Percentiles rank a stretch among this genome's conserved stretches.
Evolutionary conservation across 495 filamentous ascomycete genomes (phyloP).

Genomic region (Xylaria acuta): DNA sequence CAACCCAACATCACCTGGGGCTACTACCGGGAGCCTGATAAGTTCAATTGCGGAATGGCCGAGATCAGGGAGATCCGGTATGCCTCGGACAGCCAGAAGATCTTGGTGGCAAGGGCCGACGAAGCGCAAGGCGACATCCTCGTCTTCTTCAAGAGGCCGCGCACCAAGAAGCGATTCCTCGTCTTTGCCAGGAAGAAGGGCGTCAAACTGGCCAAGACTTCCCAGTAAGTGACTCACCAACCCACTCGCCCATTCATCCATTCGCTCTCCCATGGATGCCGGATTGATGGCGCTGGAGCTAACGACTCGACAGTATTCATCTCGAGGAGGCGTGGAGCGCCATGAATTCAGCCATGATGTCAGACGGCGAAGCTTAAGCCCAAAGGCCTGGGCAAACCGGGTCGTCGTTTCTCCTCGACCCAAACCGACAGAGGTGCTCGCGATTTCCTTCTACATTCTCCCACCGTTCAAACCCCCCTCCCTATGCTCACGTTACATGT

Average conservation of each 20-base stretch:
- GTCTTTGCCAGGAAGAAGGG: constrained; percentile 47
- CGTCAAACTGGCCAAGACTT: constrained; percentile 44
- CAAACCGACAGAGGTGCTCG: background rate
- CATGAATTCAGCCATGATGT: constrained; percentile 36
- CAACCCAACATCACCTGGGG: constrained; percentile 49
- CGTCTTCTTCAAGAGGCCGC: constrained; percentile 51
- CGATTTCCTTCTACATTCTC: background rate
- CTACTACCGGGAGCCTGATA: constrained; percentile 52
- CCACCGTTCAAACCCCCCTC: background rate
- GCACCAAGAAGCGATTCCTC: constrained; percentile 55
- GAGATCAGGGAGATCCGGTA: constrained; percentile 50
- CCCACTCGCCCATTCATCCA: background rate
- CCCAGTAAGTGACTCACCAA: constrained; percentile 35
- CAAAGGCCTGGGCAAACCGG: background rate
- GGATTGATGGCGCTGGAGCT: constrained; percentile 2
- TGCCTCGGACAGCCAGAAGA: constrained; percentile 38
- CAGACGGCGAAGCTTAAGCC: constrained; percentile 30
- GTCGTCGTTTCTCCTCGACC: background rate
- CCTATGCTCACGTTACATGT: background rate
- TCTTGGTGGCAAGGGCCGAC: constrained; percentile 41
- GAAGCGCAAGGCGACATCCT: constrained; percentile 44
- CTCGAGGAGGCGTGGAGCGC: constrained; percentile 35
- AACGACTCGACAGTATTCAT: constrained; percentile 26
- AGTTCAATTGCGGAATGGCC: constrained; percentile 48
- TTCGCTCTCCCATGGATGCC: background rate